A percentile compares a stretch with the other conserved stretches of the same genome.
phyloP scores from a whole-genome alignment of 345 rosid species.

The Lumnitzera littorea region DNA sequence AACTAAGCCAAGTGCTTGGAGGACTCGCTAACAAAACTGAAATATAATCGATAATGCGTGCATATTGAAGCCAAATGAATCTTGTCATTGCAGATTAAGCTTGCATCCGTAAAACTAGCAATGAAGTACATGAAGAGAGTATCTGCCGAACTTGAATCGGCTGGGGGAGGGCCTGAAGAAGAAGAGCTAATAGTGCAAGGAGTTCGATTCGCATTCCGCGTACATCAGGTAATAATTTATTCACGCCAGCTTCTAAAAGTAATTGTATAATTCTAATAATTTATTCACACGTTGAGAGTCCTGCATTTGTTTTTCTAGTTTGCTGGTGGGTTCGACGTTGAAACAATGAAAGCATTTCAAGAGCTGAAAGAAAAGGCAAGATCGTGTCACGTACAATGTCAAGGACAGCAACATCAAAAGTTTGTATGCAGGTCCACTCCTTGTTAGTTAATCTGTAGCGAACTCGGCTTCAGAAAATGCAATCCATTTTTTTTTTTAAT shows the following conservation, averaged over 20 bases:
- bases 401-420: constrained; percentile 56
- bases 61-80: background rate
- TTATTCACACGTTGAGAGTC: background rate
- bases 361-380: constrained; percentile 91
- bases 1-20: too few species aligned
- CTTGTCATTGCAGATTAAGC: constrained; percentile 50
- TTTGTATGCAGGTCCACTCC: constrained; percentile 47
- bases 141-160: constrained; percentile 73
- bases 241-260: background rate
- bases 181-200: constrained; percentile 95
- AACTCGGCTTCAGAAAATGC: constrained; percentile 45
- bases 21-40: background rate
- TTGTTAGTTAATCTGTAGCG: constrained; percentile 53
- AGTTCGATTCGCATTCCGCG: constrained; percentile 93
- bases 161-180: constrained; percentile 68
- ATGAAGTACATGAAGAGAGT: constrained; percentile 97
- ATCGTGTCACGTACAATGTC: constrained; percentile 64
- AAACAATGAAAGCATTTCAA: constrained; percentile 91
- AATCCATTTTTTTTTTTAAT: background rate
- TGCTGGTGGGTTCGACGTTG: constrained; percentile 94
- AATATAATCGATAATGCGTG: background rate
- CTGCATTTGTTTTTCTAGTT: constrained; percentile 33
- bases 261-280: too few species aligned
- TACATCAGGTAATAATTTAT: constrained; percentile 76
- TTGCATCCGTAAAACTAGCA: constrained; percentile 88